Percentiles rank a stretch among this genome's conserved stretches.
Conservation (phyloP, 441 rosid species). For the Pelargonium cotyledonis region DNA sequence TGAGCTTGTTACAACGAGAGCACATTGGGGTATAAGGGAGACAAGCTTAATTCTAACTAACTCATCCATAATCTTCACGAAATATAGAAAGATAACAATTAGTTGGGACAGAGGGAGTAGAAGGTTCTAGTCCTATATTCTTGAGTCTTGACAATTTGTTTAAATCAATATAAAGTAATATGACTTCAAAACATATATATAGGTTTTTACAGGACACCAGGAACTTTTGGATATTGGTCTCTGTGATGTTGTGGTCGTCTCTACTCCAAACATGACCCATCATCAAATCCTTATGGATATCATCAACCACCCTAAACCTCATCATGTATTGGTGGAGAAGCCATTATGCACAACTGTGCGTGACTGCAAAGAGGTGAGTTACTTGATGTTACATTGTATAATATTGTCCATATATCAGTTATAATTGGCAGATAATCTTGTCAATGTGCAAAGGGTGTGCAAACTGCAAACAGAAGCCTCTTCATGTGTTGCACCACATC, state of each 20-base stretch:
- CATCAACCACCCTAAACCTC: slow-evolving; percentile 64
- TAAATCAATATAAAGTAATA: neutral
- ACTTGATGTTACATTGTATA: neutral
- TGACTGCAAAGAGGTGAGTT: slow-evolving; percentile 65
- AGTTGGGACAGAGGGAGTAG: too few species aligned
- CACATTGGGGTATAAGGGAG: too few species aligned
- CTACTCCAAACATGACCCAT: slow-evolving; percentile 92
- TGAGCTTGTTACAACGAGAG: too few species aligned
- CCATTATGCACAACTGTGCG: slow-evolving; percentile 82
- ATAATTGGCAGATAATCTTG: neutral
- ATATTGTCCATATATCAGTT: neutral
- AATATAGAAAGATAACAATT: too few species aligned
- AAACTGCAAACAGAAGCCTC: neutral
- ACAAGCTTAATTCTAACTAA: too few species aligned
- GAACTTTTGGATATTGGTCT: slow-evolving; percentile 70
- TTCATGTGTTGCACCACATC: neutral
- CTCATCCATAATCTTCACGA: too few species aligned
- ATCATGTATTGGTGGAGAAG: slow-evolving; percentile 89
- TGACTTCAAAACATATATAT: slow-evolving; percentile 17
- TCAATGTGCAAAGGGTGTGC: neutral
- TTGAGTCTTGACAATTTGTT: too few species aligned
- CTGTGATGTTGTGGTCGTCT: slow-evolving; percentile 74
- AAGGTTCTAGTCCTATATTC: too few species aligned
- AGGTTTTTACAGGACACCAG: slow-evolving; percentile 75
- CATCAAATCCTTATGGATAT: slow-evolving; percentile 73